Base-by-base conservation (phyloP, 2,329 filamentous ascomycete genomes). In the Pseudogymnoascus sp. region DNA sequence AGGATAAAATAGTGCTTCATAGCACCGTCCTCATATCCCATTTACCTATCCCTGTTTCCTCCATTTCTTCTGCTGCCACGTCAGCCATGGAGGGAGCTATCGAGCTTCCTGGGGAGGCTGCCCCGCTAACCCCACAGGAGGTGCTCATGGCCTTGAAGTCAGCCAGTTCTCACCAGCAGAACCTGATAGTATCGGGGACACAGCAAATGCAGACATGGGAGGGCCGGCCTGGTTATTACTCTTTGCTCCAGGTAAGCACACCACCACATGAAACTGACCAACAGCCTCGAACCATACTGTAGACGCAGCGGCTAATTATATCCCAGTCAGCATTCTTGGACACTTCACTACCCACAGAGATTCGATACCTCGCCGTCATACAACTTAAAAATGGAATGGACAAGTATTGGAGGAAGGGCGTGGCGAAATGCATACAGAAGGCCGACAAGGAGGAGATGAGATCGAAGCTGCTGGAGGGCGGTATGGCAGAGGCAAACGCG, bases 381-480 rank as follows among this genome's bases (percentile, higher is more conserved):
- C 90, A 96, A 73, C 82, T 99, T 62, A 97, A 97, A 75, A 97
- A 97, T 75, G 95, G 93, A 63, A 93, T 97, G 75, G 93, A 97
- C 74, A 92, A 89, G 73, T 91, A 92, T 75, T 99, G 95, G 95
- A 84, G 95, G 72, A 91, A 82, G 73, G 77, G 36, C 69, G 76
- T 64, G 60, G 73, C 28, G 73, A 90, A 89, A 36, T 86, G 90
- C 60, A 84, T 89, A 63, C 86, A 88, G 73, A 83, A 84, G 28
- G 84, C 89, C 18, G 90, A 96, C 73, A 97, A 95, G 75, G 78
- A 82, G 8, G 73, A 83, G 38, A 95, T 99, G 62, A 87, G 93
- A 60, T 84, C 84, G 4, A 84, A 88, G 23, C 79, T 96, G 21
- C 82, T 96, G 7, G 83, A 90, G 67, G 88, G 89, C 64, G 91